Base-by-base conservation (phyloP, 805 yeast species). In the Kuraishia capsulata region DNA sequence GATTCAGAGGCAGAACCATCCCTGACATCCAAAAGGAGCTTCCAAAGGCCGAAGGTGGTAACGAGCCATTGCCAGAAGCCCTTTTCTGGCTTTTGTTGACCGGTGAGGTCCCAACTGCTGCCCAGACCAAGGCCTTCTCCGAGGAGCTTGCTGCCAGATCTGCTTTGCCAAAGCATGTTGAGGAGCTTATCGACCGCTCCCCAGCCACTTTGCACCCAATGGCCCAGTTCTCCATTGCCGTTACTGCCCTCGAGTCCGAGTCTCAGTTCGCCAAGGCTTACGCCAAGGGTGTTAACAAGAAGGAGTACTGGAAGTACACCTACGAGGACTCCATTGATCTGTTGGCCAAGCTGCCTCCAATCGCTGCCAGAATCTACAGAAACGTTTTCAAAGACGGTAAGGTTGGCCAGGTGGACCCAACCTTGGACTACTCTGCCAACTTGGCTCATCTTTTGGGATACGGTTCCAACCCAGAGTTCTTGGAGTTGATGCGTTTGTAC, bases 221-320 rank as follows among this genome's bases (percentile, higher is more conserved):
- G 94, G 89, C 94, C 40, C 94, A 83, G 68, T 79, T 83, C 58
- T 78, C 88, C 47, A 81, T 84, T 60, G 94, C 90, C 35, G 73
- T 83, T 40, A 81, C 78, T 45, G 88, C 92, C 38, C 69, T 83
- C 56, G 90, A 83, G 70, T 68, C 80, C 44, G 92, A 84, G 67
- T 82, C 90, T 40, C 78, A 77, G 56, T 83, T 82, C 56, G 81
- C 90, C 52, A 81, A 82, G 69, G 90, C 92, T 44, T 83, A 83
- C 59, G 90, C 87, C 50, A 67, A 73, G 42, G 94, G 94, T 65
- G 87, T 81, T 46, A 72, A 73, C 70, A 84, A 83, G 73, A 75
- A 73, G 62, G 83, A 83, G 50, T 83, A 81, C 76, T 83, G 94
- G 94, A 73, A 74, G 63, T 79, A 80, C 69, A 73, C 88, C 42